These are phyloP conservation scores for Ascocoryne sarcoides DNA, from an alignment of 2,329 filamentous ascomycete species.

Conservation along the genomic window DNA sequence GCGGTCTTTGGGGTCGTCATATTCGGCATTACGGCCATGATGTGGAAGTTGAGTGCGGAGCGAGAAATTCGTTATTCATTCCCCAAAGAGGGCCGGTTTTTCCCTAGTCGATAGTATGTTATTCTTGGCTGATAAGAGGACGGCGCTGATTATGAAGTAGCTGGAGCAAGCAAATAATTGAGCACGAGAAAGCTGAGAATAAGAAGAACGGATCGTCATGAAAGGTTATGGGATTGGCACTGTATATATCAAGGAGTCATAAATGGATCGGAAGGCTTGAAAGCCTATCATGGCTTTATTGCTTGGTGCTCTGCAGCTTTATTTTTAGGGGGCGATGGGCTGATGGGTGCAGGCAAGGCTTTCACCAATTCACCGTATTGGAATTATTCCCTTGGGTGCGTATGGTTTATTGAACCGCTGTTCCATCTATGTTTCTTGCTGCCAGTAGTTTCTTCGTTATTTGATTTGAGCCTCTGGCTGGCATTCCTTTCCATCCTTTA, in stretches of 20 bases:
- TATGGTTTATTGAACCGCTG: no score
- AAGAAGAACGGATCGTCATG: slow-evolving; percentile 16
- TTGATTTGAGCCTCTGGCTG: no score
- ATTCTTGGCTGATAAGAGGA: not conserved
- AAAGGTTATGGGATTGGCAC: not conserved
- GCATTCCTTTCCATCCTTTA: no score
- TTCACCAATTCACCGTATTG: no score
- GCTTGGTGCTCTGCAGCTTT: no score
- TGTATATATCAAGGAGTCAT: not conserved
- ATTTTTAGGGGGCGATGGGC: no score
- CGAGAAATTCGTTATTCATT: slow-evolving; percentile 61
- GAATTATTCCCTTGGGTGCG: no score
- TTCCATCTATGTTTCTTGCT: no score
- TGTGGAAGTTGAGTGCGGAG: slow-evolving; percentile 66
- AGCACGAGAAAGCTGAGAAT: slow-evolving; percentile 53
- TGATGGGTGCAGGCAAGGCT: no score
- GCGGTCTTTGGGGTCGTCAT: slow-evolving; percentile 62
- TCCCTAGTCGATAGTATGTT: slow-evolving; percentile 74
- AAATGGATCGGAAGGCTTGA: not conserved
- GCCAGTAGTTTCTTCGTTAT: no score
- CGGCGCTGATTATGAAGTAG: slow-evolving; percentile 33
- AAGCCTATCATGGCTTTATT: no score
- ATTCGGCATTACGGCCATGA: slow-evolving; percentile 56
- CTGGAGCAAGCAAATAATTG: slow-evolving; percentile 64
- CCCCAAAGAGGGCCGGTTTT: slow-evolving; percentile 70